phyloP scores from a whole-genome alignment of 2,329 filamentous ascomycete species.

The Xylaria sp. region DNA sequence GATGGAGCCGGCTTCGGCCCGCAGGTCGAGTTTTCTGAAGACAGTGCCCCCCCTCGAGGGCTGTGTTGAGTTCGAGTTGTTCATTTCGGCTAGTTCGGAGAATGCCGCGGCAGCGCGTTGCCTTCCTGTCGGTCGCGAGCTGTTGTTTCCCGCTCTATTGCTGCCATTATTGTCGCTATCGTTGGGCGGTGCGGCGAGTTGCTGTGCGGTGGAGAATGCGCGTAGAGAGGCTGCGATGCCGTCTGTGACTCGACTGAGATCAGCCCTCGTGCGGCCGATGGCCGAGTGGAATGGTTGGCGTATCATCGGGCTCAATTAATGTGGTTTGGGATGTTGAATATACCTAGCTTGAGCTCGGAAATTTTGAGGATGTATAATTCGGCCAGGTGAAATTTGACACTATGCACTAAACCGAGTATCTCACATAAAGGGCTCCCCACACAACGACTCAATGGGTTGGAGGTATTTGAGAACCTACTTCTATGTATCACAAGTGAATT shows the following conservation, averaged over 20 bases:
- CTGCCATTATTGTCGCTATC: constrained; percentile 14
- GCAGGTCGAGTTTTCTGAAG: constrained; percentile 22
- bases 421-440: not conserved
- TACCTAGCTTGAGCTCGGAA: constrained; percentile 29
- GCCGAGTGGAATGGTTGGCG: constrained; percentile 47
- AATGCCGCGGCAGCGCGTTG: constrained; percentile 44
- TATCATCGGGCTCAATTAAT: constrained; percentile 45
- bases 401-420: constrained; percentile 21
- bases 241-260: constrained; percentile 46
- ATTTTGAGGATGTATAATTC: constrained; percentile 39
- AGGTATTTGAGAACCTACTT: too few species aligned
- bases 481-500: too few species aligned
- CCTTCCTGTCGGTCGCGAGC: constrained; percentile 34
- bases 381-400: not conserved
- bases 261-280: constrained; percentile 45
- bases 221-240: constrained; percentile 49
- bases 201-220: constrained; percentile 49
- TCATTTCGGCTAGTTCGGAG: constrained; percentile 43
- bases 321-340: constrained; percentile 33
- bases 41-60: not conserved
- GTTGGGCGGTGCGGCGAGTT: constrained; percentile 32
- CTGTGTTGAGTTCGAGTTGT: not conserved
- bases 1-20: constrained; percentile 9
- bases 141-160: too few species aligned
- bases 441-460: not conserved